Base-by-base conservation (phyloP, 192 early-diverging fungal genomes). In the Coemansia sp. region DNA sequence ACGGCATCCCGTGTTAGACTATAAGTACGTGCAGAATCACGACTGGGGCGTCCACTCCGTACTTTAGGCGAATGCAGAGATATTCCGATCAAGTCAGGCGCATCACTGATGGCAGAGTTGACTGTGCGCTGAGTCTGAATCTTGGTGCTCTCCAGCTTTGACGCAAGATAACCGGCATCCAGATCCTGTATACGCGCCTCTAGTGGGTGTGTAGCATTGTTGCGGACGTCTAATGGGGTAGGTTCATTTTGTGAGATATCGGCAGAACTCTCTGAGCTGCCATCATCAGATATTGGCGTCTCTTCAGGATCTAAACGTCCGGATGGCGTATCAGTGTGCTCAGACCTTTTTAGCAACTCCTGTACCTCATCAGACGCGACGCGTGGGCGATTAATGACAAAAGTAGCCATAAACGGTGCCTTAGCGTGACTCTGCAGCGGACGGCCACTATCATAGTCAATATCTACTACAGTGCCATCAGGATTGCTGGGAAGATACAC, bases 321-420 rank as follows among this genome's bases (percentile, higher is more conserved):
- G 4, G 67, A 52, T 4, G 78, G 78, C 56, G 78, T 81, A 11
- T 75, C 70, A 1, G 78, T 81, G 32, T 67, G 66, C n/a, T 81
- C 78, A 0, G 73, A 72, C 54, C 68, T 51, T 51, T 72, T 67
- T 50, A 78, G 62, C 54, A 82, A 67, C 68, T 82, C 86, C 77
- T 81, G 79, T 32, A 87, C 72, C 29, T 88, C 82, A n/a, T 88
- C 89, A 5, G 85, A 85, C 36, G 82, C 83, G 36, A 77, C 78
- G 8, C 61, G 70, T 6, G 82, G 84, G 75, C 87, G 88, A 55
- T 89, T 84, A 29, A 97, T 87, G 64, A 95, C 85, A 80, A 99
- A 99, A 1, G 96, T 96, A 23, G 96, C 96, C 94, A 99, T 94
- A 75, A 98, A 99, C 24, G 97, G 97, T 2, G 97, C 95, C 84